Conservation (phyloP, 2,329 filamentous ascomycete genomes). For the Dactylellina parvicollis region DNA sequence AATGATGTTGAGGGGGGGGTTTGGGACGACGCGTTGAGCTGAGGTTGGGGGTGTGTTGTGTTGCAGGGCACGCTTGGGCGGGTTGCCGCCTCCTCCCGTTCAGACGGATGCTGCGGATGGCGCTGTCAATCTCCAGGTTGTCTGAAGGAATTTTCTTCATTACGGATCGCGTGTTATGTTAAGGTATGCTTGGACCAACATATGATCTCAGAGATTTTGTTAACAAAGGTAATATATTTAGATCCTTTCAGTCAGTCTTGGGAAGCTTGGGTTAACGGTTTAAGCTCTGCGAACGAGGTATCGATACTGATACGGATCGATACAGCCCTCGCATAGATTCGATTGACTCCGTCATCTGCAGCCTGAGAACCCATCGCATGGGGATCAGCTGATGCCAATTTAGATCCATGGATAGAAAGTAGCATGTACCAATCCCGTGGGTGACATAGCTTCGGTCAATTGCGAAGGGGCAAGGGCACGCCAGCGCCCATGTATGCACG, state of each 20-base stretch:
- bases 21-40: constrained; percentile 39
- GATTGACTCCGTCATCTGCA: background rate
- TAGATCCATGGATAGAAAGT: constrained; percentile 6
- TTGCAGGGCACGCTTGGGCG: constrained; percentile 22
- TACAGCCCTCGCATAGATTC: background rate
- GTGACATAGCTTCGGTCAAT: constrained; percentile 3
- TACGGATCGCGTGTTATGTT: too few species aligned
- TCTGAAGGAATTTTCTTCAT: too few species aligned
- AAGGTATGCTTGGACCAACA: too few species aligned
- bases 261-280: too few species aligned
- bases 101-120: constrained; percentile 11
- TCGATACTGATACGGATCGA: too few species aligned
- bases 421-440: background rate
- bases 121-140: too few species aligned
- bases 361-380: background rate
- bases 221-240: too few species aligned
- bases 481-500: background rate
- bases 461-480: too few species aligned
- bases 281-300: too few species aligned
- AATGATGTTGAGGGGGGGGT: constrained; percentile 5
- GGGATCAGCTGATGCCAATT: too few species aligned
- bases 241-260: too few species aligned
- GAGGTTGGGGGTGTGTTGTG: constrained; percentile 20
- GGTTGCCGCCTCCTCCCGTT: constrained; percentile 5
- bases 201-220: too few species aligned